Evolutionary conservation across 768 basidiomycete species (phyloP).

Genomic region (Calvatia gigantea): DNA sequence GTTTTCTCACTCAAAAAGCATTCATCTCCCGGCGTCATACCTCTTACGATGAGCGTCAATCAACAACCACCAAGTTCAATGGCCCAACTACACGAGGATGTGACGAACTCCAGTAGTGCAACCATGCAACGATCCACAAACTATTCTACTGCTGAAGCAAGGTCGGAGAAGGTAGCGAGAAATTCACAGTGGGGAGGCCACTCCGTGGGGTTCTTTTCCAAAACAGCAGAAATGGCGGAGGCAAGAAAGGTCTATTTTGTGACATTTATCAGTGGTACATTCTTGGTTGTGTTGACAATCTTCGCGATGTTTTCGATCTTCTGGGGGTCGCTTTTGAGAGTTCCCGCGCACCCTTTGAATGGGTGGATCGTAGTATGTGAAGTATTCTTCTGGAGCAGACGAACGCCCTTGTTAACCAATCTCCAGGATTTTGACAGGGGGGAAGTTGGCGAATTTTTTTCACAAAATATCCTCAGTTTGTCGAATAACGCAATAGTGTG

Average conservation of each 20-base stretch:
- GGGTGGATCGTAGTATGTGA: slow-evolving; percentile 48
- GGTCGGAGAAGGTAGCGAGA: not conserved
- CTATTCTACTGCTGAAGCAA: not conserved
- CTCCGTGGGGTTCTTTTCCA: slow-evolving; percentile 14
- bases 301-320: slow-evolving; percentile 49
- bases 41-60: not conserved
- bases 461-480: slow-evolving; percentile 26
- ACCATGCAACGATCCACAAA: not conserved
- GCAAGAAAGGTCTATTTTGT: slow-evolving; percentile 39
- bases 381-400: slow-evolving; percentile 5
- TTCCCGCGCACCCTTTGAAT: slow-evolving; percentile 35
- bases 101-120: not conserved
- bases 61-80: not conserved
- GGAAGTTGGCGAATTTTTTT: slow-evolving; percentile 38
- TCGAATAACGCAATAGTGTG: slow-evolving; percentile 31
- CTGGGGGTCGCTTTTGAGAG: slow-evolving; percentile 51
- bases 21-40: not conserved
- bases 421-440: slow-evolving; percentile 50
- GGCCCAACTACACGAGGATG: not conserved
- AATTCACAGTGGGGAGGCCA: not conserved
- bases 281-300: slow-evolving; percentile 38
- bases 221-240: slow-evolving; percentile 14
- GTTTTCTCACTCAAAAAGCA: too few relatives aligned
- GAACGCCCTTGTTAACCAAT: not conserved
- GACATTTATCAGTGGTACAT: slow-evolving; percentile 31